phyloP scores from a whole-genome alignment of 2,329 filamentous ascomycete genomes.

The Plenodomus biglobosus region DNA sequence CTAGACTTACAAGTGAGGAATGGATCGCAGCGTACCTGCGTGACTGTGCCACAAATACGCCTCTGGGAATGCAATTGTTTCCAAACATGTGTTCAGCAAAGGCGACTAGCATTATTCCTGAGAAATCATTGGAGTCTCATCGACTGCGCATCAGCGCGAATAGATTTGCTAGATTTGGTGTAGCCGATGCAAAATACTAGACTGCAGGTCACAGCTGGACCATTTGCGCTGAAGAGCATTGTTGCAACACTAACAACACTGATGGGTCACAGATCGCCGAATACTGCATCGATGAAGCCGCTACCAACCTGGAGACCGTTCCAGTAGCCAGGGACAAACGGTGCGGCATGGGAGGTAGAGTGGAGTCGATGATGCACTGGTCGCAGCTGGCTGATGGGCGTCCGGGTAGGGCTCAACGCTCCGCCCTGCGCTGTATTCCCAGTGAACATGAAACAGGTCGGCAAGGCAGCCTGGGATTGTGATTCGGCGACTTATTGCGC shows the following conservation, averaged over 20 bases:
- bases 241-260: constrained; percentile 4
- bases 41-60: constrained; percentile 19
- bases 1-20: neutral
- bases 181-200: neutral
- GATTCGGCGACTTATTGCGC: constrained; percentile 15
- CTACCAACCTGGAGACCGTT: constrained; percentile 3
- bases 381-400: constrained; percentile 9
- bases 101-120: constrained; percentile 21
- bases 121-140: constrained; percentile 5
- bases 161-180: neutral
- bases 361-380: neutral
- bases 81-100: constrained; percentile 23
- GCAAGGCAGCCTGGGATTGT: constrained; percentile 2
- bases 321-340: constrained; percentile 18
- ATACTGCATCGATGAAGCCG: constrained; percentile 8
- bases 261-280: constrained; percentile 18
- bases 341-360: constrained; percentile 6
- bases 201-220: constrained; percentile 10
- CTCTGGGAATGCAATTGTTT: constrained; percentile 10
- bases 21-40: constrained; percentile 9
- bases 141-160: constrained; percentile 22
- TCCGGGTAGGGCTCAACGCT: constrained; percentile 19
- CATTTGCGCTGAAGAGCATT: constrained; percentile 11
- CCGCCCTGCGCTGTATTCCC: constrained; percentile 31
- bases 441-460: constrained; percentile 4